Evolutionary conservation across 2,329 filamentous ascomycete genomes (phyloP).

Genomic region (Cryphonectria parasitica): DNA sequence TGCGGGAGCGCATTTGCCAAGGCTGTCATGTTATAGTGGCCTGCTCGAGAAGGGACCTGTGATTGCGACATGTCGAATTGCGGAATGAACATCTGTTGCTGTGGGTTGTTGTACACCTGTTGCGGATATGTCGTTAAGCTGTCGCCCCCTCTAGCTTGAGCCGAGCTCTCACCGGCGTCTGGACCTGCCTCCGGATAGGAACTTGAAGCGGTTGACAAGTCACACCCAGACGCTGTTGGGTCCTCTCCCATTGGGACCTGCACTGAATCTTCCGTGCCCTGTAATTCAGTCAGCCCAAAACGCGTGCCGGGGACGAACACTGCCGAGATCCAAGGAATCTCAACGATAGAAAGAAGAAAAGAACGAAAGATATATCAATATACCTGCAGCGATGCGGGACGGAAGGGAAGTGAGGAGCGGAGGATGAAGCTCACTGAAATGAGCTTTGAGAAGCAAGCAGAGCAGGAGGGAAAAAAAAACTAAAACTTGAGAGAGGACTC

Average conservation of each 20-base stretch:
- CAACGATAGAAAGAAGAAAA: background rate
- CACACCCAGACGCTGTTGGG: constrained; percentile 35
- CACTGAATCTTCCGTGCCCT: constrained; percentile 10
- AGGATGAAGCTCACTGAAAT: background rate
- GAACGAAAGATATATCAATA: background rate
- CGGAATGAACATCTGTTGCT: constrained; percentile 46
- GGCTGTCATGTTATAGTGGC: constrained; percentile 52
- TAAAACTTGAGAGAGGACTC: constrained; percentile 6
- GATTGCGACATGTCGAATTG: constrained; percentile 48
- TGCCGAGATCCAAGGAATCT: background rate
- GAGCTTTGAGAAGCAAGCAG: constrained; percentile 3
- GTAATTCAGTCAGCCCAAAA: constrained; percentile 19
- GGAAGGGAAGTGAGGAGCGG: constrained; percentile 10
- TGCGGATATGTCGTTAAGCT: constrained; percentile 35
- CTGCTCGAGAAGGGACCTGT: constrained; percentile 38
- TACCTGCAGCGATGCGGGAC: constrained; percentile 19
- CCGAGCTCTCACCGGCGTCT: constrained; percentile 33
- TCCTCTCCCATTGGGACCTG: constrained; percentile 33
- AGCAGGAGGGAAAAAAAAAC: background rate
- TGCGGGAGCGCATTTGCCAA: constrained; percentile 51
- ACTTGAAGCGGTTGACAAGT: constrained; percentile 34
- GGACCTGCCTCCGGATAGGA: constrained; percentile 31
- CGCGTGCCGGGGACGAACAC: background rate
- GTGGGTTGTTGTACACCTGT: constrained; percentile 40
- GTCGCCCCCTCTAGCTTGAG: constrained; percentile 31